These are phyloP conservation scores for Senecio squalidus DNA, from an alignment of 140 eudicot species.

Conservation along the genomic window DNA sequence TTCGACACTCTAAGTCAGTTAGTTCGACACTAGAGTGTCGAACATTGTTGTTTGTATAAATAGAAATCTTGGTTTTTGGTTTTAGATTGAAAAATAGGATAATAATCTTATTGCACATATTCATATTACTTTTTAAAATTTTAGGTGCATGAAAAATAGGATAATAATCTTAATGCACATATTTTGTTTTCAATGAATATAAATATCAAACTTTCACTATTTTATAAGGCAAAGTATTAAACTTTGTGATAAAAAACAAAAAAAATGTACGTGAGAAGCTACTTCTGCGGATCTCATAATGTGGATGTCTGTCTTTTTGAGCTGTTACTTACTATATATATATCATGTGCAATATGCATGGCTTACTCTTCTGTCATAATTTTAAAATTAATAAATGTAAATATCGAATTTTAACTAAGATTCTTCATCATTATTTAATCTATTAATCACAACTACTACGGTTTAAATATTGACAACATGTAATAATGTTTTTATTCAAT, in stretches of 20 bases:
- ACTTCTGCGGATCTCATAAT: conserved; percentile 20
- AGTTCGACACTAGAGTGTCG: too few species aligned
- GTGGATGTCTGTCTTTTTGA: conserved; percentile 11
- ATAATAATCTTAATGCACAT: too few species aligned
- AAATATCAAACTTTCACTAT: background rate
- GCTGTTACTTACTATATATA: conserved; percentile 7
- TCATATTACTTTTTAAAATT: too few species aligned
- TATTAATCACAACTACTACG: conserved; percentile 10
- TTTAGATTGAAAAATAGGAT: too few species aligned
- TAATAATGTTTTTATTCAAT: background rate
- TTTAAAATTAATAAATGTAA: background rate
- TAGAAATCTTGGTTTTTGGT: too few species aligned
- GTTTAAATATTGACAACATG: conserved; percentile 19
- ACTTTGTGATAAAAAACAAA: background rate
- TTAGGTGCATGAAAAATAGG: too few species aligned
- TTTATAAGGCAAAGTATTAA: background rate
- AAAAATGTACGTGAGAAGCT: conserved; percentile 4
- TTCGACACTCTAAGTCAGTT: too few species aligned
- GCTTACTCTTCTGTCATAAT: conserved; percentile 10
- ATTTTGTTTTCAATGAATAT: too few species aligned
- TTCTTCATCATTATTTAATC: conserved; percentile 5
- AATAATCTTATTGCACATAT: too few species aligned
- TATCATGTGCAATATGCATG: conserved; percentile 22
- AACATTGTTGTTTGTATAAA: too few species aligned
- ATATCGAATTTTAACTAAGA: conserved; percentile 19